Evolutionary conservation across 2,329 filamentous ascomycete species (phyloP).

Genomic region (Ophiostoma triangulosporum): DNA sequence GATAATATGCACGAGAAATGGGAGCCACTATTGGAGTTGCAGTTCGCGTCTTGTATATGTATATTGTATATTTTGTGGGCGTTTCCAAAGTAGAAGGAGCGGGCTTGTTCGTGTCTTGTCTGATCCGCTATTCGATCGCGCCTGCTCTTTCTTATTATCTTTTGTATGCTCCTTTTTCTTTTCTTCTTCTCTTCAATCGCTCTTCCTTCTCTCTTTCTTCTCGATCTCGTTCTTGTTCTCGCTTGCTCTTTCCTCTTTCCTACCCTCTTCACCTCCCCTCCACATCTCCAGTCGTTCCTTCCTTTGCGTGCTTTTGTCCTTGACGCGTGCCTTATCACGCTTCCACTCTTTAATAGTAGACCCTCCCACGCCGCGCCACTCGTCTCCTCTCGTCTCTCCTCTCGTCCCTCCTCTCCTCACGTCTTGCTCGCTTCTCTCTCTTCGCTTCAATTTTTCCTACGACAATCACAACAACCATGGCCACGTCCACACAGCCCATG

Average conservation of each 20-base stretch:
- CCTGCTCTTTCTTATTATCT: slow-evolving; percentile 5
- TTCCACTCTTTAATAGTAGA: slow-evolving; percentile 4
- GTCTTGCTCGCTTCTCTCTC: not conserved
- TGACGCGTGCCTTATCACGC: slow-evolving; percentile 8
- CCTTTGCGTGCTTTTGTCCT: not conserved
- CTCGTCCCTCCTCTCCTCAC: not conserved
- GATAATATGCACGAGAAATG: slow-evolving; percentile 12
- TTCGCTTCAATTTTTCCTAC: not conserved
- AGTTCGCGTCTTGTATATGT: slow-evolving; percentile 12
- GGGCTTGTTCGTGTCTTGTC: slow-evolving; percentile 13
- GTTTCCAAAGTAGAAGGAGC: slow-evolving; percentile 4
- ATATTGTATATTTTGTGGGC: slow-evolving; percentile 12
- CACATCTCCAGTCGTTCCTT: slow-evolving; percentile 6
- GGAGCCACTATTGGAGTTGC: slow-evolving; percentile 4
- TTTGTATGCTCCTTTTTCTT: not conserved
- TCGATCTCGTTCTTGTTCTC: not conserved
- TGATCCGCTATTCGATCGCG: slow-evolving; percentile 6
- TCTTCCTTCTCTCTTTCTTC: not conserved
- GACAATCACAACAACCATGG: slow-evolving; percentile 7
- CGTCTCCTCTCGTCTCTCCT: too few relatives aligned
- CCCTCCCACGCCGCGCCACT: not conserved
- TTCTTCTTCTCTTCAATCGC: not conserved
- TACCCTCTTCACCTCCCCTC: slow-evolving; percentile 1
- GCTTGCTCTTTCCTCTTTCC: not conserved
- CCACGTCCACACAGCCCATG: slow-evolving; percentile 7